Evolutionary conservation across 2,329 filamentous ascomycete species (phyloP), one percentile per base, ranked within the genome.

Genomic region (Trichophyton mentagrophytes): DNA sequence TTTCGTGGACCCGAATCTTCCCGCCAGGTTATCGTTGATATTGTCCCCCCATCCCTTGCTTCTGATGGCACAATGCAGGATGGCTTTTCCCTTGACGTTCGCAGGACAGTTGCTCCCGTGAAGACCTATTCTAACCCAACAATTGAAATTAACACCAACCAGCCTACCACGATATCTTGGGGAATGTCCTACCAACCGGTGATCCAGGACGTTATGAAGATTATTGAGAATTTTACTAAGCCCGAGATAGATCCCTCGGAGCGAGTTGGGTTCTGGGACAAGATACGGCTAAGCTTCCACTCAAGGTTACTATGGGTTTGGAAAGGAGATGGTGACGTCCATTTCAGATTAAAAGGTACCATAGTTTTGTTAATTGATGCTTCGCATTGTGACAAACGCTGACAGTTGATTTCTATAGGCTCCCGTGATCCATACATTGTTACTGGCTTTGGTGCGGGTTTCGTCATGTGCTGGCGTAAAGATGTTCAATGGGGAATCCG

Each of bases 171-270:
- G 51, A 92, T 99, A 59, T 96, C 92, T 0, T 99, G 93, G 95
- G 91, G 91, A 6, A 91, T 93, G 53, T 96, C 91, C 1, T 99
- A 97, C 69, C 95, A 99, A 69, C 93, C 95, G 30, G 92, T 92
- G 1, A 92, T 99, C 57, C 93, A 99, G 72, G 95, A 99, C 70
- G 96, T 97, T 88, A 99, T 99, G 93, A 96, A 97, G 82, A 91
- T 91, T 27, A 88, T 99, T 63, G 93, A 99, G 74, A 92, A 89
- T 1, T 97, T 99, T 71, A 96, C 92, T 0, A 99, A 99, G 71
- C 90, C 92, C 6, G 91, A 92, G 64, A 80, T 96, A 30, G 95
- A 99, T 71, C 87, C 89, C 0, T 97, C 93, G 0, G 95, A 99
- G 65, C 82, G 88, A 61, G 90, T 95, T 55, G 93, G 93, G 2